A percentile compares a stretch with the other conserved stretches of the same genome.
Conservation (phyloP, 176 grass and related monocot genomes). For the Zoysia japonica region DNA sequence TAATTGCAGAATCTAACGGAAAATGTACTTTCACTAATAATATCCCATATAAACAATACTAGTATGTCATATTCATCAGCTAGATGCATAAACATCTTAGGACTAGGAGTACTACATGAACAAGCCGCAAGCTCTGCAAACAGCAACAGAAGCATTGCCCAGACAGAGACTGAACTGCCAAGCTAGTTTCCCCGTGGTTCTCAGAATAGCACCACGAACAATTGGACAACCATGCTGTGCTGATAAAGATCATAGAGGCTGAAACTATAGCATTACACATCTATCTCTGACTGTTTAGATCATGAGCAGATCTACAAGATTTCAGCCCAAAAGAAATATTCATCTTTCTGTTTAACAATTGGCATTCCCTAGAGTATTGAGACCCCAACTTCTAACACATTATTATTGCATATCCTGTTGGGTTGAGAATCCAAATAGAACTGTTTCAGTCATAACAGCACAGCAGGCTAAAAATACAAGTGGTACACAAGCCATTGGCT, state of each 20-base stretch:
- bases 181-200: not conserved
- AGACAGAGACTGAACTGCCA: not conserved
- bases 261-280: not conserved
- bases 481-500: not conserved
- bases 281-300: conserved; percentile 19
- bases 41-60: too few species aligned
- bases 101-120: not conserved
- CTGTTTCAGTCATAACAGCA: conserved; percentile 15
- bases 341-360: conserved; percentile 1
- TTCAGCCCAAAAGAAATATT: conserved; percentile 17
- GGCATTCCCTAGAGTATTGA: not conserved
- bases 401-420: conserved; percentile 37
- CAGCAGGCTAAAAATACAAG: conserved; percentile 12
- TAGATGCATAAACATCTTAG: not conserved
- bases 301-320: conserved; percentile 10
- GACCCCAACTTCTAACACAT: not conserved
- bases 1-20: too few species aligned
- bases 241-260: conserved; percentile 2
- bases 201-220: not conserved
- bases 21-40: too few species aligned
- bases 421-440: conserved; percentile 21
- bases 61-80: not conserved
- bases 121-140: not conserved
- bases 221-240: not conserved
- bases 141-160: not conserved